Base-by-base conservation (phyloP, 2,329 filamentous ascomycete species). In the Fusarium concolor region DNA sequence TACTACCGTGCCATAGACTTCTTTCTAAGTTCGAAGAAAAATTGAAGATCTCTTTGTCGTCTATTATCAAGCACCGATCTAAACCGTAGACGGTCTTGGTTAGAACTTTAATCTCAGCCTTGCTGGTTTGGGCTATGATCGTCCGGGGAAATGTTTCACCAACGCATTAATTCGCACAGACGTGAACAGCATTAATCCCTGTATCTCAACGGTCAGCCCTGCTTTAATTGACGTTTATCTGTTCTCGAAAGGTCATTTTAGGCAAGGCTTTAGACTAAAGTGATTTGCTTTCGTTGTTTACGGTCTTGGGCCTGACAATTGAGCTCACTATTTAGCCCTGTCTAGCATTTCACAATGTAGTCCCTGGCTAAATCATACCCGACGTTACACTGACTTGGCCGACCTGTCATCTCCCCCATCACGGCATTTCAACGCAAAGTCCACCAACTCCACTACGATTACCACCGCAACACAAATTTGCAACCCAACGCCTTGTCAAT, bases 151-250 rank as follows among this genome's bases (percentile, higher is more conserved):
- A n/a, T 4, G 42, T 49, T 49, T 54, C 42, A 49, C 24, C 33
- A 22, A 29, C 10, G 8, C 42, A 18, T 18, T 24, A 18, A n/a
- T n/a, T 54, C 31, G 20, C 43, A 37, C 51, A 49, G 51, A 54
- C 51, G 15, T 31, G 22, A 18, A 20, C 20, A 9, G 22, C n/a
- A 47, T 26, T 14, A 10, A 20, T 49, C 42, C 51, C 42, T 28
- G 31, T 35, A 49, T 22, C 31, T 49, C 42, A 54, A 54, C 51
- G 51, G 41, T 54, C 51, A 54, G 51, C 51, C 51, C 42, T 54
- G 42, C 14, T 26, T 4, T 26, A 26, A 26, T 26, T 26, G 26
- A 26, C 26, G 26, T 26, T n/a, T n/a, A n/a, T 24, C 22, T 24
- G 22, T 4, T 24, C 6, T 24, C 6, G 22, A 4, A 24, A 24